Evolutionary conservation across 1,139 yeast genomes (phyloP).

Genomic region (Protomyces arabidopsidicola): DNA sequence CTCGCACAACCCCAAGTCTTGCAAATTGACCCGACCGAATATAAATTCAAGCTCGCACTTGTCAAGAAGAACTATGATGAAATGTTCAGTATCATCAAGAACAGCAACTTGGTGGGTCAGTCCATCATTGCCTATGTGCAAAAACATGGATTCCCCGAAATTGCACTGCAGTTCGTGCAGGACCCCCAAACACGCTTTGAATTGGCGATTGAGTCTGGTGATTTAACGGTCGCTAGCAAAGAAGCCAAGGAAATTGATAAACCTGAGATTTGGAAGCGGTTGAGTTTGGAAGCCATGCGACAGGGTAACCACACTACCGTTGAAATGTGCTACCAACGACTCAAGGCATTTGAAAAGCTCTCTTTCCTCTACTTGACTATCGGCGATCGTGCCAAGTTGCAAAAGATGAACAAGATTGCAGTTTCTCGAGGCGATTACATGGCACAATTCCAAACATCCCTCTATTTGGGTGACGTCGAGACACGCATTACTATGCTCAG

Average conservation of each 20-base stretch:
- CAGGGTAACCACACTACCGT: slow-evolving; percentile 87
- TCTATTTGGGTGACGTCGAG: slow-evolving; percentile 70
- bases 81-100: slow-evolving; percentile 81
- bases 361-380: slow-evolving; percentile 80
- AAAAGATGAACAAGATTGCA: slow-evolving; percentile 84
- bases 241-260: slow-evolving; percentile 78
- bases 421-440: slow-evolving; percentile 79
- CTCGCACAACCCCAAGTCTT: slow-evolving; percentile 76
- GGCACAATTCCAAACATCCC: slow-evolving; percentile 75
- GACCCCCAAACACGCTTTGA: slow-evolving; percentile 96
- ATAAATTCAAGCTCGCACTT: slow-evolving; percentile 88
- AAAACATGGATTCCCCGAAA: slow-evolving; percentile 90
- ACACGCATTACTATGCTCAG: slow-evolving; percentile 71
- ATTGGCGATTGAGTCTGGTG: slow-evolving; percentile 89
- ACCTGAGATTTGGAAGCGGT: slow-evolving; percentile 68
- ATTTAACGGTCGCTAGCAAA: slow-evolving; percentile 75
- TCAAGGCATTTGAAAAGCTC: slow-evolving; percentile 78
- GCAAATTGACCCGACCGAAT: slow-evolving; percentile 90
- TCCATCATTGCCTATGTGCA: slow-evolving; percentile 92
- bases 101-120: slow-evolving; percentile 92
- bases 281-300: slow-evolving; percentile 78
- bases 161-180: slow-evolving; percentile 91
- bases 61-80: slow-evolving; percentile 86
- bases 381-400: slow-evolving; percentile 70
- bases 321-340: slow-evolving; percentile 84